Evolutionary conservation across 2,329 filamentous ascomycete genomes (phyloP).

Genomic region (Verticillium alfalfae): DNA sequence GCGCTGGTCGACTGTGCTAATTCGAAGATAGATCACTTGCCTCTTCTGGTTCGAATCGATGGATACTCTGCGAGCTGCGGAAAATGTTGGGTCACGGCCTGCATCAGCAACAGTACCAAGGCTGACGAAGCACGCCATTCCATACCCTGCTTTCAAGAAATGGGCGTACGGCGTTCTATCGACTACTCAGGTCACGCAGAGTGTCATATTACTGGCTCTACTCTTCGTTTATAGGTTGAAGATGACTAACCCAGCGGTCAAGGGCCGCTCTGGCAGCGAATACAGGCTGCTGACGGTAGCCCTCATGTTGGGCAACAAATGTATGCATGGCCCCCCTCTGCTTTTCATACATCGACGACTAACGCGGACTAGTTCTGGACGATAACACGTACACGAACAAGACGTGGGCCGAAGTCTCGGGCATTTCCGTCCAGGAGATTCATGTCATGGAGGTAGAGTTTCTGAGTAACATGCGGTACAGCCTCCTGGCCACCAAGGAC

Average conservation of each 20-base stretch:
- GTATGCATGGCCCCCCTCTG: slow-evolving; percentile 36
- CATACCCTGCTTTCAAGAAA: slow-evolving; percentile 77
- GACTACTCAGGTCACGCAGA: slow-evolving; percentile 93
- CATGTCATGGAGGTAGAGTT: slow-evolving; percentile 99
- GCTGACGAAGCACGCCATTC: slow-evolving; percentile 67
- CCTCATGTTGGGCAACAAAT: slow-evolving; percentile 97
- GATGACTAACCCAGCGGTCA: slow-evolving; percentile 80
- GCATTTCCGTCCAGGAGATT: slow-evolving; percentile 88
- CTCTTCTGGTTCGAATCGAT: slow-evolving; percentile 96
- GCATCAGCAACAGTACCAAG: slow-evolving; percentile 35
- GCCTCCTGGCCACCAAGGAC: slow-evolving; percentile 75
- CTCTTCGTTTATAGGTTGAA: slow-evolving; percentile 93
- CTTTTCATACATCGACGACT: not conserved
- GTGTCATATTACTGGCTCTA: slow-evolving; percentile 84
- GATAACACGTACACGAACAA: slow-evolving; percentile 99
- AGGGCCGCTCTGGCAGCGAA: slow-evolving; percentile 88
- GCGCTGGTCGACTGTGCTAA: slow-evolving; percentile 10
- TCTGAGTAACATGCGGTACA: slow-evolving; percentile 96
- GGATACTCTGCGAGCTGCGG: slow-evolving; percentile 69
- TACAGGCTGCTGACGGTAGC: slow-evolving; percentile 90
- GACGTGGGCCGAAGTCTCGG: slow-evolving; percentile 97
- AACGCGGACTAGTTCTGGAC: slow-evolving; percentile 62
- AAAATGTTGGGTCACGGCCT: slow-evolving; percentile 47
- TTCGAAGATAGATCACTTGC: slow-evolving; percentile 68
- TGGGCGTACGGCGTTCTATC: slow-evolving; percentile 89